Evolutionary conservation across 1,139 yeast species (phyloP).

Genomic region (Debaryomycetaceae sp.): DNA sequence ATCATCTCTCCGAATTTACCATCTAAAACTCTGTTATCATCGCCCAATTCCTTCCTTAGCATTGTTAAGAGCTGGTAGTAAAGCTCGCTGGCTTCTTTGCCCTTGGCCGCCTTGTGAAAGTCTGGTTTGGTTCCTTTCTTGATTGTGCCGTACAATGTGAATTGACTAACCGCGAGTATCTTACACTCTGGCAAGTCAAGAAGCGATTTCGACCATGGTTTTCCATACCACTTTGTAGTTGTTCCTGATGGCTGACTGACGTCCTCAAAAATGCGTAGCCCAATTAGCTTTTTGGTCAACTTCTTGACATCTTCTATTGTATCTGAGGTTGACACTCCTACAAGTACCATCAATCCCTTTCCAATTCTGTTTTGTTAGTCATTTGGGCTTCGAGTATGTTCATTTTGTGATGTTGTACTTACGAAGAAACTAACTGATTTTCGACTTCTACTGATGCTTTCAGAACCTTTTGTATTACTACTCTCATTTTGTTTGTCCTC

Average conservation of each 20-base stretch:
- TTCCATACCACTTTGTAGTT: constrained; percentile 58
- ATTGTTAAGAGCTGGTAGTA: constrained; percentile 59
- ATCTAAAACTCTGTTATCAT: constrained; percentile 63
- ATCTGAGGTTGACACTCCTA: constrained; percentile 80
- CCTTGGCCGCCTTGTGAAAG: constrained; percentile 86
- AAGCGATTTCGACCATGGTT: constrained; percentile 43
- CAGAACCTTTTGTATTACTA: constrained; percentile 84
- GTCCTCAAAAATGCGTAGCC: constrained; percentile 72
- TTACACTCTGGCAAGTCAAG: constrained; percentile 32
- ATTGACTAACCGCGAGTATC: constrained; percentile 68
- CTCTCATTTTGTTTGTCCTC: constrained; percentile 53
- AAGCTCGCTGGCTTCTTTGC: constrained; percentile 61
- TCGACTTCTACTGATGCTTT: constrained; percentile 86
- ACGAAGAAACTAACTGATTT: constrained; percentile 62
- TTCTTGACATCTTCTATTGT: constrained; percentile 67
- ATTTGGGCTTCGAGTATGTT: background rate
- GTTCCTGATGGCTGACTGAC: constrained; percentile 23
- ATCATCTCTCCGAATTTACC: constrained; percentile 97
- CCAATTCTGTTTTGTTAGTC: constrained; percentile 43
- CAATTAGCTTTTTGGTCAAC: constrained; percentile 63
- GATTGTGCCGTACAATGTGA: constrained; percentile 79
- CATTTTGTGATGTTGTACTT: constrained; percentile 22
- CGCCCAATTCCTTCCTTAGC: constrained; percentile 54
- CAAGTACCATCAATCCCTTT: constrained; percentile 73
- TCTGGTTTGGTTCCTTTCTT: constrained; percentile 93